These are phyloP conservation scores for Zhuliangozyma parablackwelliae DNA, from an alignment of 1,139 yeast genomes.

Conservation along the genomic window DNA sequence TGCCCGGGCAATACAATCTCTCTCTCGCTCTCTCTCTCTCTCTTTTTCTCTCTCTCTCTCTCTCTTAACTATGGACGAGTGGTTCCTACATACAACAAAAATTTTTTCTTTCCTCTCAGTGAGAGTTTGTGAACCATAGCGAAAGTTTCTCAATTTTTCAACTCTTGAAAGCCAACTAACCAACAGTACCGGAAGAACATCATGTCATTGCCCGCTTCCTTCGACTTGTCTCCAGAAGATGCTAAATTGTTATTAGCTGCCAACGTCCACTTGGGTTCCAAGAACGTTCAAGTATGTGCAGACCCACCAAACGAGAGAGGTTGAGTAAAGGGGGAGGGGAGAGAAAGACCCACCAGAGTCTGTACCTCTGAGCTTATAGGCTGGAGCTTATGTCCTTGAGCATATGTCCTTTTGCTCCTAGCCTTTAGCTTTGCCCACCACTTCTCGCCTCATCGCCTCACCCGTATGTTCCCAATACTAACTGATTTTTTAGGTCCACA, in stretches of 20 bases:
- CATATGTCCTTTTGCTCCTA: too few species aligned
- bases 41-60: too few species aligned
- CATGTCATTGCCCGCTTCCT: conserved; percentile 88
- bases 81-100: neutral
- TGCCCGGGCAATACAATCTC: too few species aligned
- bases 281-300: conserved; percentile 93
- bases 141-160: too few species aligned
- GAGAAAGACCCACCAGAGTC: neutral
- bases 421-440: too few species aligned
- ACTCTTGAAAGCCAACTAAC: too few species aligned
- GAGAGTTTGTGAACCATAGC: too few species aligned
- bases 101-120: too few species aligned
- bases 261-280: conserved; percentile 99
- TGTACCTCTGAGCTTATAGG: neutral
- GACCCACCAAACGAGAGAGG: neutral
- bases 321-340: neutral
- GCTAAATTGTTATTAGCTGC: conserved; percentile 99
- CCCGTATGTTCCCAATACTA: too few species aligned
- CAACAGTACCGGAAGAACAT: conserved; percentile 8
- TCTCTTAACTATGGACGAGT: neutral
- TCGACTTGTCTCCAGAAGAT: conserved; percentile 95
- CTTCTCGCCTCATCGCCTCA: too few species aligned
- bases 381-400: neutral
- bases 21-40: too few species aligned
- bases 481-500: conserved; percentile 66